Evolutionary conservation across 2,329 filamentous ascomycete genomes (phyloP).

Genomic region (Bipolaris gigantea): DNA sequence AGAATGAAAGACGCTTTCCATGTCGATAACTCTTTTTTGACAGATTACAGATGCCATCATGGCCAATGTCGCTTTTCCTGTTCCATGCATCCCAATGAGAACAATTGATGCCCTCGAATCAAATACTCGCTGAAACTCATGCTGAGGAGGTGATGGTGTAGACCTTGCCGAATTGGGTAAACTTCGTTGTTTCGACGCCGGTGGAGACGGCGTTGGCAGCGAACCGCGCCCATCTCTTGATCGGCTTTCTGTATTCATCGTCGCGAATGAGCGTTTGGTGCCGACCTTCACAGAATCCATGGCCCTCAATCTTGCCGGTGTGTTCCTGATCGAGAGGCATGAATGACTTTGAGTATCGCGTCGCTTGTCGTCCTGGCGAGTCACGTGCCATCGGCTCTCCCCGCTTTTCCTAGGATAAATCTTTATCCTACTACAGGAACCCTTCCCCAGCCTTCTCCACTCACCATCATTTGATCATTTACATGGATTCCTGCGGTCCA

Average conservation of each 20-base stretch:
- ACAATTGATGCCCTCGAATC: slow-evolving; percentile 68
- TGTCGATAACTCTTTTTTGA: slow-evolving; percentile 67
- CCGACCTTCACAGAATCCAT: slow-evolving; percentile 34
- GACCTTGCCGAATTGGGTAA: slow-evolving; percentile 20
- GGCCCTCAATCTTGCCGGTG: slow-evolving; percentile 3
- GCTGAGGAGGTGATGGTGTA: slow-evolving; percentile 25
- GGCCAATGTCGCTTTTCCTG: slow-evolving; percentile 74
- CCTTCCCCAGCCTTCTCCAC: slow-evolving; percentile 15
- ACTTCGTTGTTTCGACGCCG: slow-evolving; percentile 15
- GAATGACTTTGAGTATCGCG: slow-evolving; percentile 7
- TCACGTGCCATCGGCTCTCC: slow-evolving; percentile 7
- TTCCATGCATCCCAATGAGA: slow-evolving; percentile 71
- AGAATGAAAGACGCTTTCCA: slow-evolving; percentile 68
- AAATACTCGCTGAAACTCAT: slow-evolving; percentile 50
- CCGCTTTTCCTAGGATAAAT: slow-evolving; percentile 14
- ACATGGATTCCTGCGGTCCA: slow-evolving; percentile 5
- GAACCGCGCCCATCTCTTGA: slow-evolving; percentile 16
- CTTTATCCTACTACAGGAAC: slow-evolving; percentile 10
- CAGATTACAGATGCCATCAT: slow-evolving; percentile 73
- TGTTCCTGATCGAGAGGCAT: slow-evolving; percentile 3
- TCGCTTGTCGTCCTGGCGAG: slow-evolving; percentile 4
- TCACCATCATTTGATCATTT: neutral
- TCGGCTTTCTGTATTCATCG: slow-evolving; percentile 24
- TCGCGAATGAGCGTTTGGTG: slow-evolving; percentile 35
- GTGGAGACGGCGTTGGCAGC: slow-evolving; percentile 16